phyloP scores from a whole-genome alignment of 2,329 filamentous ascomycete genomes.

The Nakataea oryzae region DNA sequence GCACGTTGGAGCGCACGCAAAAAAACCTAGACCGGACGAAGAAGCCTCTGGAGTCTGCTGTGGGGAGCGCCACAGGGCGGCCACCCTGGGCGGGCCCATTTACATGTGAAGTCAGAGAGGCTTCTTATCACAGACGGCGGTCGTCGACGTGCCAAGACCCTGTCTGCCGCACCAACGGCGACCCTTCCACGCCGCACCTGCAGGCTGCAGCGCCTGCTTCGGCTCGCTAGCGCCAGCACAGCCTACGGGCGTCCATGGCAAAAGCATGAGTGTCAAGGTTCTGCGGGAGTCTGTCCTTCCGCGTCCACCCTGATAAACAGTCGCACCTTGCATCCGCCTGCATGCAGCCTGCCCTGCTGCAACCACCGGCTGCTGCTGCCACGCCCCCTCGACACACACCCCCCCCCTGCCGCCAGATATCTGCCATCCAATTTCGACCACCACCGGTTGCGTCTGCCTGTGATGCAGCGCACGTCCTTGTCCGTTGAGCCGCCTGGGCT shows the following conservation, averaged over 20 bases:
- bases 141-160: background rate
- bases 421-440: background rate
- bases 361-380: background rate
- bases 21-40: background rate
- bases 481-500: no score
- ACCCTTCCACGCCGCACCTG: background rate
- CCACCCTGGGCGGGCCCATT: background rate
- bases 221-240: no score
- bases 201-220: no score
- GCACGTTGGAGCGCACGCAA: background rate
- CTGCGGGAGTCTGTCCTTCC: background rate
- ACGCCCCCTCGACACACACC: background rate
- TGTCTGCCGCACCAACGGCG: background rate
- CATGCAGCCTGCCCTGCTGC: background rate
- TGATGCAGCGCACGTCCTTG: background rate
- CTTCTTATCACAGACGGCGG: background rate
- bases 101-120: background rate
- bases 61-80: background rate
- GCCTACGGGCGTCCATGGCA: no score
- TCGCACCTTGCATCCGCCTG: background rate
- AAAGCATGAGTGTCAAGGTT: background rate
- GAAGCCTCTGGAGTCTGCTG: background rate
- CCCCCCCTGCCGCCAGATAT: background rate
- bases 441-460: background rate
- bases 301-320: background rate